phyloP scores from a whole-genome alignment of 208 protist species.

The Leishmania guyanensis region DNA sequence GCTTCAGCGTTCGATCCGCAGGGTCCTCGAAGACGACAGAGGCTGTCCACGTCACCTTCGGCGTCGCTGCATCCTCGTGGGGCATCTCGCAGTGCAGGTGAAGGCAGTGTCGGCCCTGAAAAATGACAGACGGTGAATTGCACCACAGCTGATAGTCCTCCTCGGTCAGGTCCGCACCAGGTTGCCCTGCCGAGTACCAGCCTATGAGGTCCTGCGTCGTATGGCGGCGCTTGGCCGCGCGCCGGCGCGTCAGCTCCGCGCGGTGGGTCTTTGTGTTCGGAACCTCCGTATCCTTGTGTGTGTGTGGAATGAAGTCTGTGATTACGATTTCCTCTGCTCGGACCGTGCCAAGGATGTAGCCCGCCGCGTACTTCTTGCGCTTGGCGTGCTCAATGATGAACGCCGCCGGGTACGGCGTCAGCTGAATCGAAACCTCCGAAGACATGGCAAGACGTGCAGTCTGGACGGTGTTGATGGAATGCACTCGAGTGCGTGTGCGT shows the following conservation, averaged over 20 bases:
- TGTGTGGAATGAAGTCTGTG: constrained; percentile 77
- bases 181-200: constrained; percentile 74
- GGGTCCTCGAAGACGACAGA: constrained; percentile 33
- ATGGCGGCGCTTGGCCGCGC: constrained; percentile 54
- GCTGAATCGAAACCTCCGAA: constrained; percentile 24
- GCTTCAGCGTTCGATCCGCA: constrained; percentile 31
- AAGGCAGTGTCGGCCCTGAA: constrained; percentile 39
- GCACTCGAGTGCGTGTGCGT: neutral
- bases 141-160: constrained; percentile 62
- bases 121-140: constrained; percentile 45
- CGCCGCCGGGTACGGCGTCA: constrained; percentile 75
- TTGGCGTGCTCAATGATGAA: constrained; percentile 88
- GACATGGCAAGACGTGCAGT: constrained; percentile 1
- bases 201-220: constrained; percentile 54
- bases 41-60: constrained; percentile 45
- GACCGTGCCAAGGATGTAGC: constrained; percentile 67
- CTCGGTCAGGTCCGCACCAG: constrained; percentile 21
- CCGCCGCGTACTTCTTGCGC: constrained; percentile 61
- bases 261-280: constrained; percentile 35
- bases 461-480: neutral
- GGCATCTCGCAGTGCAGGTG: constrained; percentile 63
- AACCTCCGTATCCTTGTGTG: constrained; percentile 36
- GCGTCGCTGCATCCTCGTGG: constrained; percentile 24
- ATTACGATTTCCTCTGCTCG: constrained; percentile 51
- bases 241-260: constrained; percentile 42